Conservation (phyloP, 2,329 filamentous ascomycete species). For the Phialophora expanda region DNA sequence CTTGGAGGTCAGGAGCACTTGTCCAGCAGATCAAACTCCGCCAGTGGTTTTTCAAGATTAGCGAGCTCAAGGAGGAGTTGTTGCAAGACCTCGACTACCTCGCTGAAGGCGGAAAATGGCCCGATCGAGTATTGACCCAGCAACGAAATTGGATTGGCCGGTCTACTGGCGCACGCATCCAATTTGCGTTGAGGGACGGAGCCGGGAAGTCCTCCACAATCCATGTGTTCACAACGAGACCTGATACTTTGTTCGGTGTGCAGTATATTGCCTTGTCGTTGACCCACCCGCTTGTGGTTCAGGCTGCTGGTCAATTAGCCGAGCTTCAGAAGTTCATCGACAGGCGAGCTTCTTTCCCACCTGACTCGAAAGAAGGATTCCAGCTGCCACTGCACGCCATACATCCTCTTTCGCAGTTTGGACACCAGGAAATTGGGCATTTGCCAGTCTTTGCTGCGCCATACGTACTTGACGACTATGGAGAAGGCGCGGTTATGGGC, state of each 20-base stretch:
- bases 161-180: conserved; percentile 73
- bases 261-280: conserved; percentile 82
- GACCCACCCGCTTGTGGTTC: conserved; percentile 70
- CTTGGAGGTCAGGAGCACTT: conserved; percentile 85
- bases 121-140: conserved; percentile 79
- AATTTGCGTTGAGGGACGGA: conserved; percentile 64
- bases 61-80: conserved; percentile 74
- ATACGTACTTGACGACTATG: conserved; percentile 84
- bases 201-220: conserved; percentile 39
- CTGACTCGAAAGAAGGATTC: conserved; percentile 68
- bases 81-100: conserved; percentile 73
- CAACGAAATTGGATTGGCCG: conserved; percentile 88
- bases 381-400: conserved; percentile 66
- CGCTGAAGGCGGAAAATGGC: conserved; percentile 70
- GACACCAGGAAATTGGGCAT: conserved; percentile 57
- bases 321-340: conserved; percentile 72
- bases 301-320: conserved; percentile 64
- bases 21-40: conserved; percentile 89
- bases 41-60: conserved; percentile 91
- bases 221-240: conserved; percentile 80
- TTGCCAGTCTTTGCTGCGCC: conserved; percentile 81
- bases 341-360: conserved; percentile 57
- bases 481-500: conserved; percentile 88
- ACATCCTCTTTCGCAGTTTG: conserved; percentile 67
- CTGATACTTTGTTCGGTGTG: conserved; percentile 85